phyloP scores from a whole-genome alignment of 2,329 filamentous ascomycete species.

The Penicillium sp. region DNA sequence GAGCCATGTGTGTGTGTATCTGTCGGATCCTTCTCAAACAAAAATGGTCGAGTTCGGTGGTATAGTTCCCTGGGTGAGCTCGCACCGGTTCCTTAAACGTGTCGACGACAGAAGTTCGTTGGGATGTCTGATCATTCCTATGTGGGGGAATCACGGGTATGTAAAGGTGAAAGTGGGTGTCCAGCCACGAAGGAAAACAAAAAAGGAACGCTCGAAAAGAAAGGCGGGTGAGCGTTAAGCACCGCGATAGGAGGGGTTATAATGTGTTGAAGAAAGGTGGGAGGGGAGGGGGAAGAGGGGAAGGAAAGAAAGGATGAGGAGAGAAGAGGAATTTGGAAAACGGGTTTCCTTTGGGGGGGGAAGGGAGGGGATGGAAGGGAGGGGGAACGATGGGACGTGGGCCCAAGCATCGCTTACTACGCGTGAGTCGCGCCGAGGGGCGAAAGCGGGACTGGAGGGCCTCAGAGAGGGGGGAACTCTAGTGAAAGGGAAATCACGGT shows the following conservation, averaged over 20 bases:
- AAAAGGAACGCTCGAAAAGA: constrained; percentile 24
- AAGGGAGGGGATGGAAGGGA: constrained; percentile 16
- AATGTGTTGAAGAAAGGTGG: constrained; percentile 21
- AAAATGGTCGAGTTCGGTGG: constrained; percentile 29
- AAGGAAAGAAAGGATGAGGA: constrained; percentile 22
- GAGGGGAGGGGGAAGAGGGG: constrained; percentile 18
- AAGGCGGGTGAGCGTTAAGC: constrained; percentile 25
- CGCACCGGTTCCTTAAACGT: constrained; percentile 46
- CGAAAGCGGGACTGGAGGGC: constrained; percentile 19
- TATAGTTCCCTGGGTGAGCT: constrained; percentile 44
- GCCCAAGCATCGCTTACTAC: constrained; percentile 26
- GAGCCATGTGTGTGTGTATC: constrained; percentile 39
- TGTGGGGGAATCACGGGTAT: constrained; percentile 23
- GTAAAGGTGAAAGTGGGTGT: constrained; percentile 29
- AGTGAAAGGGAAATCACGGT: neutral
- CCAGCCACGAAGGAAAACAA: constrained; percentile 37
- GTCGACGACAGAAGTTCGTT: constrained; percentile 41
- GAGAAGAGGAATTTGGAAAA: neutral
- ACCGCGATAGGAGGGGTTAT: constrained; percentile 16
- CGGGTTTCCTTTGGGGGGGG: constrained; percentile 2
- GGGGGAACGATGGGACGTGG: constrained; percentile 13
- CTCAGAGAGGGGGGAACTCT: neutral
- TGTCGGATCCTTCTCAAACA: constrained; percentile 26
- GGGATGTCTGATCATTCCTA: constrained; percentile 48
- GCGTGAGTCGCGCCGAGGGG: constrained; percentile 16